A percentile compares a stretch with the other conserved stretches of the same genome.
These are phyloP conservation scores for Wickerhamomyces hampshirensis DNA, from an alignment of 805 yeast species.

Conservation along the genomic window DNA sequence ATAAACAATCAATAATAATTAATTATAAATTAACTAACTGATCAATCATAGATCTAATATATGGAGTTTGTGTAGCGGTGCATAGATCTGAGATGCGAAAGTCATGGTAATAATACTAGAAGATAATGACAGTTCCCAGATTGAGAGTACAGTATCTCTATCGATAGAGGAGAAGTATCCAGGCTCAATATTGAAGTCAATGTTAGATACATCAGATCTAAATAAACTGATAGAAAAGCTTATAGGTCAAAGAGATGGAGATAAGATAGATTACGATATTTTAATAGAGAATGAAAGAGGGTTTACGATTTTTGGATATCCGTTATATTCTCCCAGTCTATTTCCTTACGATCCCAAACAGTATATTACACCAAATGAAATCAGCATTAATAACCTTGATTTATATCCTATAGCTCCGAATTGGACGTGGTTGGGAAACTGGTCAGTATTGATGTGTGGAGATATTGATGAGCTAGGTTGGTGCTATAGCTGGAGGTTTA, in stretches of 20 bases:
- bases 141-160: neutral
- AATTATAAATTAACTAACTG: too few species aligned
- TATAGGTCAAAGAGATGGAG: slow-evolving; percentile 1
- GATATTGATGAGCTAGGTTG: slow-evolving; percentile 87
- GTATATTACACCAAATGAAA: slow-evolving; percentile 10
- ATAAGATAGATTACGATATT: slow-evolving; percentile 29
- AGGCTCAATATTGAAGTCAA: neutral
- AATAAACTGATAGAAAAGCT: neutral
- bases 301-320: slow-evolving; percentile 44
- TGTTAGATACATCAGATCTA: too few species aligned
- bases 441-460: slow-evolving; percentile 66
- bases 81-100: neutral
- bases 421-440: slow-evolving; percentile 65
- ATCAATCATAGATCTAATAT: too few species aligned
- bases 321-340: slow-evolving; percentile 42
- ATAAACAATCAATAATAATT: too few species aligned
- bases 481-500: slow-evolving; percentile 55
- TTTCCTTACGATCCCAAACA: slow-evolving; percentile 44
- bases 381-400: slow-evolving; percentile 19
- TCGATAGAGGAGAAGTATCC: neutral
- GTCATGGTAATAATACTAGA: neutral
- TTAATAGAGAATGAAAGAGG: slow-evolving; percentile 56
- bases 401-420: slow-evolving; percentile 46
- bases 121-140: neutral
- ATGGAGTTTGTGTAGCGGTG: too few species aligned